Evolutionary conservation across 371 early-diverging fungal species (phyloP).

Genomic region (Mucor lusitanicus): DNA sequence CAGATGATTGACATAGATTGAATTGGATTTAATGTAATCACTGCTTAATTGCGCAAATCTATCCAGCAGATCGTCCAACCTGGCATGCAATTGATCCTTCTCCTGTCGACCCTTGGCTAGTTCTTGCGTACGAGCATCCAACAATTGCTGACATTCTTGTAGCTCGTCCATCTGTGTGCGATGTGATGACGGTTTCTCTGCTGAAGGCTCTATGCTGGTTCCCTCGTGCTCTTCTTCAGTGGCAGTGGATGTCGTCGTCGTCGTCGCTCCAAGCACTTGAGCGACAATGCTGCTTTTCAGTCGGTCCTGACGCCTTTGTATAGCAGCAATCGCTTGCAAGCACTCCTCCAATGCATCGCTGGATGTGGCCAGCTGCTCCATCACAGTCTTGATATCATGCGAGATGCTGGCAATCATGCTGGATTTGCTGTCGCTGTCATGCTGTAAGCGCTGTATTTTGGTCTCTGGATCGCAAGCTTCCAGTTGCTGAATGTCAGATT

Average conservation of each 20-base stretch:
- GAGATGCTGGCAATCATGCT: background rate
- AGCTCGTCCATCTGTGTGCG: background rate
- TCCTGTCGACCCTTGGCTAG: background rate
- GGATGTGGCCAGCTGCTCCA: background rate
- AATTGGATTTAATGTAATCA: background rate
- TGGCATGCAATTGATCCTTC: background rate
- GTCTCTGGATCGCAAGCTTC: background rate
- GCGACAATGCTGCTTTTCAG: background rate
- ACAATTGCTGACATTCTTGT: background rate
- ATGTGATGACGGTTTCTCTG: background rate
- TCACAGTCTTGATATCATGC: background rate
- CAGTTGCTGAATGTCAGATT: background rate
- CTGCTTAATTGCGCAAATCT: background rate
- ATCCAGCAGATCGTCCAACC: background rate
- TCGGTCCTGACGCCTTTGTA: background rate
- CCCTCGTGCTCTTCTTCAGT: background rate
- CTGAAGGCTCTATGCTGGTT: background rate
- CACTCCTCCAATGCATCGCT: background rate
- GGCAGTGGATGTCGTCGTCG: background rate
- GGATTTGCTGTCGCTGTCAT: background rate
- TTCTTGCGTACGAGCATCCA: background rate
- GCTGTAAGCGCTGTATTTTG: background rate
- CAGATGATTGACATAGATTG: slow-evolving; percentile 6
- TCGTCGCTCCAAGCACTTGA: background rate
- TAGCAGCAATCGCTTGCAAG: background rate